A percentile compares a stretch with the other conserved stretches of the same genome.
phyloP scores from a whole-genome alignment of 2,329 filamentous ascomycete species.

The Stemphylium vesicarium region DNA sequence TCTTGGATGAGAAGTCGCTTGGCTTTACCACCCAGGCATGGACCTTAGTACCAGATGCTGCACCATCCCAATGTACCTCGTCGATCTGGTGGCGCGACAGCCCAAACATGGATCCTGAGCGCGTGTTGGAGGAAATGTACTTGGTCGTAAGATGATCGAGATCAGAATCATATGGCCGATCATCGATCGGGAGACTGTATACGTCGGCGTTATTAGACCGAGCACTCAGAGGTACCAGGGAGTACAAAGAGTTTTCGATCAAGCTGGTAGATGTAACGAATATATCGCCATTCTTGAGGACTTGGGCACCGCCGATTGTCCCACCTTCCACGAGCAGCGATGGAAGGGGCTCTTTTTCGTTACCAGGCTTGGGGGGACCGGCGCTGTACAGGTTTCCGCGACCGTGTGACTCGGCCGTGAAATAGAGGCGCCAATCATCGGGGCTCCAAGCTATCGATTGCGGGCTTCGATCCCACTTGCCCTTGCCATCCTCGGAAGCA shows the following conservation, averaged over 20 bases:
- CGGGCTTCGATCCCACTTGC: conserved; percentile 64
- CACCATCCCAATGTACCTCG: conserved; percentile 73
- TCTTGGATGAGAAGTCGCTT: conserved; percentile 67
- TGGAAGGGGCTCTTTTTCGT: conserved; percentile 25
- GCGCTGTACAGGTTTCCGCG: conserved; percentile 64
- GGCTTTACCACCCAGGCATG: conserved; percentile 73
- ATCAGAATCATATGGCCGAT: conserved; percentile 27
- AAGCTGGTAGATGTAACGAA: conserved; percentile 73
- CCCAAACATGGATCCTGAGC: conserved; percentile 70
- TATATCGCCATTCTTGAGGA: conserved; percentile 60
- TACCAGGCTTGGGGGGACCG: conserved; percentile 17
- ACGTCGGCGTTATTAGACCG: conserved; percentile 16
- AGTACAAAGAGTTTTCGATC: conserved; percentile 75
- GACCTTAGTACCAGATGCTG: conserved; percentile 64
- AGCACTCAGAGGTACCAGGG: conserved; percentile 56
- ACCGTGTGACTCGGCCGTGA: conserved; percentile 75
- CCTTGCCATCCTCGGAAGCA: conserved; percentile 66
- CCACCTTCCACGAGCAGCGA: conserved; percentile 44
- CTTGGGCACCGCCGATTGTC: conserved; percentile 53
- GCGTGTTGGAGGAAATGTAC: conserved; percentile 68
- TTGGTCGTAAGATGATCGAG: conserved; percentile 36
- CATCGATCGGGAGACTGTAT: conserved; percentile 30
- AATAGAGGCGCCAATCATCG: conserved; percentile 67
- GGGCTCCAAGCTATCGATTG: conserved; percentile 57
- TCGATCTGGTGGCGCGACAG: conserved; percentile 67